Evolutionary conservation across 2,329 filamentous ascomycete genomes (phyloP).

Genomic region (Aureobasidium pullulans): DNA sequence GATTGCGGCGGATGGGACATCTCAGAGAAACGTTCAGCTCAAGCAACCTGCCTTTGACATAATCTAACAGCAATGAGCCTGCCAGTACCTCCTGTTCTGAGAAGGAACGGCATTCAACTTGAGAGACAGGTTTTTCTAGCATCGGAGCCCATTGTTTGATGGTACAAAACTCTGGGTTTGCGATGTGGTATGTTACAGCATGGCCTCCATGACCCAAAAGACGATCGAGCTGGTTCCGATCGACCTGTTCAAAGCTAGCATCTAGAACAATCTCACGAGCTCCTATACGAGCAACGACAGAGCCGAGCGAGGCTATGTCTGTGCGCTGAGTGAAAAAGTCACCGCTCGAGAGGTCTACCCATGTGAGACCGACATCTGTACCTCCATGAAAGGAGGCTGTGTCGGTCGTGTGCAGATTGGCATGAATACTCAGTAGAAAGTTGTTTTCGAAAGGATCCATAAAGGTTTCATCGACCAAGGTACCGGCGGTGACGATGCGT

Average conservation of each 20-base stretch:
- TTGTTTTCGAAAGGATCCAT: constrained; percentile 93
- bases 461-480: constrained; percentile 94
- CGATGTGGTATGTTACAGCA: constrained; percentile 61
- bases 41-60: constrained; percentile 71
- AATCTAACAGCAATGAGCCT: constrained; percentile 73
- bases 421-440: constrained; percentile 75
- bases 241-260: constrained; percentile 42
- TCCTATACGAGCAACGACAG: constrained; percentile 72
- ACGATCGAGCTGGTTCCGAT: constrained; percentile 20
- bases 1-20: constrained; percentile 66
- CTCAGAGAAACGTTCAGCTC: constrained; percentile 75
- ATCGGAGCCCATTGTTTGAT: constrained; percentile 65
- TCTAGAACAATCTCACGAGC: constrained; percentile 81
- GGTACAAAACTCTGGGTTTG: constrained; percentile 21
- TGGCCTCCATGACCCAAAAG: constrained; percentile 43
- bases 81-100: constrained; percentile 63
- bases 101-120: constrained; percentile 43
- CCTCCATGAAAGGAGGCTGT: constrained; percentile 6
- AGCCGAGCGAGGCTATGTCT: constrained; percentile 63
- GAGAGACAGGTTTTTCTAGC: constrained; percentile 64
- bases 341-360: constrained; percentile 91
- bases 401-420: constrained; percentile 29
- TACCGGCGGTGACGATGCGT: constrained; percentile 87
- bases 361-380: constrained; percentile 66
- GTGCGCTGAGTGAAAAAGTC: constrained; percentile 83